Evolutionary conservation across 2,329 filamentous ascomycete genomes (phyloP), one percentile per base, ranked within the genome.

Genomic region (Orbilia oligospora): DNA sequence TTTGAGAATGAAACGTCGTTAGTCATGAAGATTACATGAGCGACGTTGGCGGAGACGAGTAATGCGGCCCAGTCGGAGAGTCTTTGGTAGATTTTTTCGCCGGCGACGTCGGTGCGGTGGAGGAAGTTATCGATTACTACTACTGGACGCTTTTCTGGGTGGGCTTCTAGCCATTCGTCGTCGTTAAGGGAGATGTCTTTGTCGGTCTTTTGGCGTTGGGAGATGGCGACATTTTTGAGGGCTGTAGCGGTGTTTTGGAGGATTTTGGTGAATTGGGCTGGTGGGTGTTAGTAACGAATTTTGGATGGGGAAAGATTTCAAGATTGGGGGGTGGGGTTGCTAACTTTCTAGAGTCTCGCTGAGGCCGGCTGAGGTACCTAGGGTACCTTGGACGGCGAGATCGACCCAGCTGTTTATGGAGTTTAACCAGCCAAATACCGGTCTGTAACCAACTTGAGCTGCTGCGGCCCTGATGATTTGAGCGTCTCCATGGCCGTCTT

Each of bases 361-460:
- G 79, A 89, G 88, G 8, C 87, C 82, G n/a, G 81, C 80, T 2
- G 76, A 68, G 22, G 79, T 80, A 12, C 82, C 82, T 10, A 83
- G 97, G 12, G 96, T 96, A 81, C 94, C 93, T 84, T 97, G 95
- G 0, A 96, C 93, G 22, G 95, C 96, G 44, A 98, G 88, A 82
- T 98, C 96, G 80, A 97, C 87, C 85, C 97, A 89, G 83, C 94
- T 97, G 85, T 93, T 97, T 81, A 98, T 90, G 82, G 91, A 97
- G 84, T 98, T 97, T 85, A 97, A 92, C 93, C 94, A 98, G 0
- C 93, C 97, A 84, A 99, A 99, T 0, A 99, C 90, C 0, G 96
- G 96, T 8, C 92, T 88, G 83, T 97, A 98, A 8, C 96, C 95
- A 61, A 98, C 94, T 80, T 94, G 90, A 0, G 87, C 86, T 0